phyloP scores from a whole-genome alignment of 768 basidiomycete genomes.

The Suillus brevipes region DNA sequence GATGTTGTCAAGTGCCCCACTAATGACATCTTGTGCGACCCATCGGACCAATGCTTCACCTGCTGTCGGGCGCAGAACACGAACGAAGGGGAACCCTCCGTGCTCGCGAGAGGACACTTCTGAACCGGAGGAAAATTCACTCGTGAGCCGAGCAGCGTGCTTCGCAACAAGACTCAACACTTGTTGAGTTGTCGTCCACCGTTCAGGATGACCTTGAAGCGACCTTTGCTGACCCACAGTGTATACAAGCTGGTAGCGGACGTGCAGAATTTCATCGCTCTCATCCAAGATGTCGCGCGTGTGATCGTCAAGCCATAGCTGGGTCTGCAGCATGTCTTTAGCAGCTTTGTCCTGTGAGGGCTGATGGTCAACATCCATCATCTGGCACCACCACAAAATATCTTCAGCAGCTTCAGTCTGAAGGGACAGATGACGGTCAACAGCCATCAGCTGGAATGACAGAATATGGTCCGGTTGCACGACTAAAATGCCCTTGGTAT shows the following conservation, averaged over 20 bases:
- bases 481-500: conserved; percentile 44
- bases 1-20: conserved; percentile 3
- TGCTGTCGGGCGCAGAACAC: conserved; percentile 16
- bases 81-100: conserved; percentile 12
- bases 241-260: not conserved
- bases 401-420: conserved; percentile 12
- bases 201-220: not conserved
- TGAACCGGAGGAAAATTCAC: conserved; percentile 10
- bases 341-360: conserved; percentile 10
- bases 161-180: conserved; percentile 27
- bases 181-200: conserved; percentile 29
- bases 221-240: not conserved
- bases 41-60: conserved; percentile 10
- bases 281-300: not conserved
- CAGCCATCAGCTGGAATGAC: conserved; percentile 48
- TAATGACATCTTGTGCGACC: conserved; percentile 15
- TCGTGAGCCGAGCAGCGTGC: conserved; percentile 15
- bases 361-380: conserved; percentile 44
- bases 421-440: conserved; percentile 37
- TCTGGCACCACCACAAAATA: conserved; percentile 45
- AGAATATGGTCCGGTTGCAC: conserved; percentile 56
- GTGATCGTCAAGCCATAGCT: conserved; percentile 7
- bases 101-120: conserved; percentile 18
- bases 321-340: conserved; percentile 25
- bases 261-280: not conserved